Base-by-base conservation (phyloP, 495 filamentous ascomycete species). In the Lasiosphaeria hispida region DNA sequence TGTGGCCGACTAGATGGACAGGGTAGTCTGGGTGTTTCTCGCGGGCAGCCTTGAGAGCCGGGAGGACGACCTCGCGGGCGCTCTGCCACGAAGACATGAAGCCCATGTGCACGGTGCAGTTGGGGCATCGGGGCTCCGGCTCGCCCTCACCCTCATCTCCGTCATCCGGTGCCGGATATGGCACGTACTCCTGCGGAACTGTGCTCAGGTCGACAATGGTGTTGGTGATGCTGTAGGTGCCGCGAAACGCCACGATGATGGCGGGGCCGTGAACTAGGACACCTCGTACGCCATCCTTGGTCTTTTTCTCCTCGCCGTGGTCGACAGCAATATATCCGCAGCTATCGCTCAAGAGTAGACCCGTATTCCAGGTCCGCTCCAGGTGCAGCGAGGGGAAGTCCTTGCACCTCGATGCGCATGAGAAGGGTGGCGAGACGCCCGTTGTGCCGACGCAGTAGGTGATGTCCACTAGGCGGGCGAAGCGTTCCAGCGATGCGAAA, bases 301-400 rank as follows among this genome's bases (percentile, higher is more conserved):
- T 47, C 23, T 34, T 33, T 14, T 49, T 39, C n/a, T 58, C 55
- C 38, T 55, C 59, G 34, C 69, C 72, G 66, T 96, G 89, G 44
- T 91, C 91, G 34, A 97, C 76, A 0, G 89, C 94, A 48, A 98
- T 84, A 73, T 94, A 98, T 58, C 94, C 94, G 71, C 92, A 97
- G 59, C 89, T 93, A 71, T 97, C 94, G 43, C 88, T 88, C 63
- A 97, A 77, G 14, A 96, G 77, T 10, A 86, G 77, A 5, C 95
- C 94, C 0, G 94, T 96, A 63, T 93, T 91, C 88, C 90, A 98
- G 42, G 92, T 91, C 35, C 79, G 85, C 43, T 92, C 79, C 10
- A 97, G 81, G 60, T 90, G 86, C 52, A 97, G 86, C 17, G 80
- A 72, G 11, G 86, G 80, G 61, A 97, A 96, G 35, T 96, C 89